Base-by-base conservation (phyloP, 192 early-diverging fungal species). In the Coemansia sp. region DNA sequence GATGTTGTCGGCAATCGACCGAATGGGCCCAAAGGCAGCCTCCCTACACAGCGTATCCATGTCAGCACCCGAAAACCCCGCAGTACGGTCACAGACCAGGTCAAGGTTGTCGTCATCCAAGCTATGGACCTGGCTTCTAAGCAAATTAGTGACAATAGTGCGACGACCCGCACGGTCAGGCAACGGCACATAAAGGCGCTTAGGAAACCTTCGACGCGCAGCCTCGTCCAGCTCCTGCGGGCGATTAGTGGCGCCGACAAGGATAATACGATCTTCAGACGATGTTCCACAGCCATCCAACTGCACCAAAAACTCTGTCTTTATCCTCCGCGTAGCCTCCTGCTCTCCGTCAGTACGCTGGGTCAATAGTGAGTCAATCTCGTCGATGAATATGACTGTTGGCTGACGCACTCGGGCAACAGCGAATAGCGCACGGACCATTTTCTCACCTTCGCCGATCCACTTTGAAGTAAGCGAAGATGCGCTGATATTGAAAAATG, bases 181-280 rank as follows among this genome's bases (percentile, higher is more conserved):
- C 66, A 98, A 70, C 7, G 95, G 93, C 68, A 98, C 94, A 68
- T 95, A 96, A 39, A 92, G 71, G 4, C 89, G 85, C 61, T 91
- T 90, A 9, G 86, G 84, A 66, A 93, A 93, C 7, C 90, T 87
- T 4, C 91, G 87, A 1, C 94, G 78, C 5, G 94, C 95, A 16
- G 96, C 96, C 71, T 98, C 95, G 69, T 98, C 96, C 33, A 98
- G 89, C 70, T 98, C 96, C 34, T 93, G 91, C 38, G 96, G 96
- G 47, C 90, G 76, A 68, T 92, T 90, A 10, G 91, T 89, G 0
- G 87, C 91, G 18, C 93, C 91, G n/a, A 90, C 84, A 62, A 97
- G 70, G 16, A 97, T 82, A 20, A 97, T 92, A 18, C 93, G 80
- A 73, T 95, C 89, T 34, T 96, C 88, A 2, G 78, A 74, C 34